Evolutionary conservation across 2,329 filamentous ascomycete species (phyloP).

Genomic region (Orbilia brochopaga): DNA sequence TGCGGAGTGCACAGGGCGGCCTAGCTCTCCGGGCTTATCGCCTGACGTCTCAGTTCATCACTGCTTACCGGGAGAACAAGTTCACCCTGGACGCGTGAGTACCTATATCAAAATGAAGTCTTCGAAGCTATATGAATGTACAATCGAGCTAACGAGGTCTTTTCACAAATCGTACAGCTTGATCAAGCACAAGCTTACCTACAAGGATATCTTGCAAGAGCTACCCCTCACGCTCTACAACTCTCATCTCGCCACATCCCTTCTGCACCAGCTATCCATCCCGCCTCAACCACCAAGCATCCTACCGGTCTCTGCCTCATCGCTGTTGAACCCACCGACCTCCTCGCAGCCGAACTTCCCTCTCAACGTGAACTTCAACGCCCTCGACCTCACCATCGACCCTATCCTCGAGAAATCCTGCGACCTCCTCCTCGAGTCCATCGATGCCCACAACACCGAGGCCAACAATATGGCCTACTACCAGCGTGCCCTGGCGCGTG

Average conservation of each 20-base stretch:
- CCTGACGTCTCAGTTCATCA: conserved; percentile 84
- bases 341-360: conserved; percentile 66
- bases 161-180: conserved; percentile 66
- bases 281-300: conserved; percentile 77
- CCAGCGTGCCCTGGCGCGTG: conserved; percentile 87
- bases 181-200: conserved; percentile 90
- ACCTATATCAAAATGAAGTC: conserved; percentile 65
- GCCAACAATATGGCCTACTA: conserved; percentile 99
- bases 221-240: conserved; percentile 90
- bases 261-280: conserved; percentile 86
- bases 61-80: conserved; percentile 93
- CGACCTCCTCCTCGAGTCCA: conserved; percentile 92
- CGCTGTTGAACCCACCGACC: conserved; percentile 41
- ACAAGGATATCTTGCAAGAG: conserved; percentile 92
- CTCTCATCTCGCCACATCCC: conserved; percentile 93
- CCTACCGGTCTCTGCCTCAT: conserved; percentile 45
- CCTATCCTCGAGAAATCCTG: conserved; percentile 98
- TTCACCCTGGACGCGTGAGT: conserved; percentile 77
- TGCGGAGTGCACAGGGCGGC: conserved; percentile 89
- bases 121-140: background rate
- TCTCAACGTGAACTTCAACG: conserved; percentile 85
- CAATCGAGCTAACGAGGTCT: conserved; percentile 53
- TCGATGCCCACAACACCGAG: conserved; percentile 97
- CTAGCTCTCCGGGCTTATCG: conserved; percentile 90
- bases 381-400: conserved; percentile 90